A percentile compares a stretch with the other conserved stretches of the same genome.
phyloP scores from a whole-genome alignment of 2,329 filamentous ascomycete genomes.

The Phaeosphaeria sp. region DNA sequence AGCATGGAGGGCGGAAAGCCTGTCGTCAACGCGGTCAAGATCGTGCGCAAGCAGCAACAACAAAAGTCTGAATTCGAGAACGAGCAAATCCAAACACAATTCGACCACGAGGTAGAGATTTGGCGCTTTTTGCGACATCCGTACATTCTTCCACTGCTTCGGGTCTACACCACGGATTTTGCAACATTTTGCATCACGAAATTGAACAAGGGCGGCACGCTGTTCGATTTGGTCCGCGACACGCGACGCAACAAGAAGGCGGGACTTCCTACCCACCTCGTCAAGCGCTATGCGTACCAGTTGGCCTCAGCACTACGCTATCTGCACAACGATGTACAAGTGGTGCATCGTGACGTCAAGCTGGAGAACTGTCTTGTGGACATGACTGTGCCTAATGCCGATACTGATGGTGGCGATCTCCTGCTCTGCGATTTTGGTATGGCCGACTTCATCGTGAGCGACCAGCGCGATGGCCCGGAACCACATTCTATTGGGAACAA shows the following conservation, averaged over 20 bases:
- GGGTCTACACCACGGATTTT: constrained; percentile 70
- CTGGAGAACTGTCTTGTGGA: constrained; percentile 73
- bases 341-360: constrained; percentile 73
- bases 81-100: constrained; percentile 69
- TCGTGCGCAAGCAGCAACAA: constrained; percentile 66
- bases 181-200: constrained; percentile 75
- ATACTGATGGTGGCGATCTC: constrained; percentile 61
- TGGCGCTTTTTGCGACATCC: constrained; percentile 71
- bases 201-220: constrained; percentile 67
- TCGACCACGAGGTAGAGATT: constrained; percentile 72
- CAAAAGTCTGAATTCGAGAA: constrained; percentile 67
- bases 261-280: constrained; percentile 60
- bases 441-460: constrained; percentile 69
- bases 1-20: constrained; percentile 64
- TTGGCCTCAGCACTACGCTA: constrained; percentile 70
- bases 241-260: constrained; percentile 52
- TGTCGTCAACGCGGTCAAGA: constrained; percentile 69
- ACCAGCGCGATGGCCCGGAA: constrained; percentile 59
- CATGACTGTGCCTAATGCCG: constrained; percentile 56
- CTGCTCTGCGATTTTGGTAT: constrained; percentile 74
- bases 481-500: constrained; percentile 52
- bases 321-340: constrained; percentile 70
- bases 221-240: constrained; percentile 67
- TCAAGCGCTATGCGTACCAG: constrained; percentile 68
- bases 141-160: constrained; percentile 67